Evolutionary conservation across 2,329 filamentous ascomycete genomes (phyloP), one percentile per base, ranked within the genome.

Genomic region (Cadophora gregata): DNA sequence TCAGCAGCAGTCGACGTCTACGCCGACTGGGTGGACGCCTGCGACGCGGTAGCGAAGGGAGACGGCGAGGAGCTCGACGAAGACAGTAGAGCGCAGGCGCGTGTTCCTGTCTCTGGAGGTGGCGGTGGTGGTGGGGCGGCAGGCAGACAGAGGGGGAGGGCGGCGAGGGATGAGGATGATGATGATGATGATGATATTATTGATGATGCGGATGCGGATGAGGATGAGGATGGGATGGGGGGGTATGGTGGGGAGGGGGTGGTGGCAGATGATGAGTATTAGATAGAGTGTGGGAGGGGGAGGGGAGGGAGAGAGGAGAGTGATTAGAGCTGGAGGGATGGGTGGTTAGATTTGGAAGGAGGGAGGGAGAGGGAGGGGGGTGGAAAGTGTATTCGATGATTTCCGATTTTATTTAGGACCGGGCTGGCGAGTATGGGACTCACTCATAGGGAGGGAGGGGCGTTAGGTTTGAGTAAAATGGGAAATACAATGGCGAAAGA

Each of bases 21-120:
- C 77, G 92, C 93, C 38, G 96, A 98, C 79, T 99, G 96, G 96
- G 93, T 99, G 70, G 96, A 99, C 80, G 96, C 96, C n/a, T 92
- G 90, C 77, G 90, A 93, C 76, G 84, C 87, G 6, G 89, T 92
- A 59, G 89, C 89, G 19, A 89, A 91, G 75, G 84, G 88, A 67
- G 82, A 84, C 24, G 83, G 81, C 21, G 80, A 78, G 16, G 56
- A 59, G 3, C 79, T 76, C 25, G 75, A 73, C 21, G 76, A 74
- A 51, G 71, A 66, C 19, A 71, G 72, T 36, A 59, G 65, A 62
- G 72, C 71, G 21, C 71, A 72, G 24, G 62, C 73, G 56, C 69
- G 74, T 27, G 67, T 66, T 12, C 69, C 69, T 29, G 65, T 64
- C 21, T 21, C 56, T 10, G 50, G 53, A 3, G 47, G 42, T 12